Evolutionary conservation across 1,284 basidiomycete species (phyloP).

Genomic region (Apiotrichum gamsii): DNA sequence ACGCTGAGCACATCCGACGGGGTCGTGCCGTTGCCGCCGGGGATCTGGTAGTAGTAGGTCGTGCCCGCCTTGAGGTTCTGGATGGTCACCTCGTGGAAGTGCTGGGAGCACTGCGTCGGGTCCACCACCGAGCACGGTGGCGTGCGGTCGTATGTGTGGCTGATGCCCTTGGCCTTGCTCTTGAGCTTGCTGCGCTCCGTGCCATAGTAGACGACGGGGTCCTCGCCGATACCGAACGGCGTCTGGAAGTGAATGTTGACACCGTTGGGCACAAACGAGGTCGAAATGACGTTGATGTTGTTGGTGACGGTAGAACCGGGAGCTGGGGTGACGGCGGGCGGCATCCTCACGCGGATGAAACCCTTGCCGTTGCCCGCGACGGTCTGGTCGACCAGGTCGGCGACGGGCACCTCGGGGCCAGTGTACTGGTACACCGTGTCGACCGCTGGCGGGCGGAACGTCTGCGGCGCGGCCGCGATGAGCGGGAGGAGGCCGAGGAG

Average conservation of each 20-base stretch:
- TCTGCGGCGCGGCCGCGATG: not conserved
- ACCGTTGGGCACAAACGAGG: conserved; percentile 22
- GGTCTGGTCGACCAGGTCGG: conserved; percentile 25
- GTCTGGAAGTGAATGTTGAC: conserved; percentile 36
- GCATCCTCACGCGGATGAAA: conserved; percentile 22
- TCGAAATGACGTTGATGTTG: conserved; percentile 36
- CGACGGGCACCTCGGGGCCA: conserved; percentile 26
- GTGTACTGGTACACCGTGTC: conserved; percentile 22
- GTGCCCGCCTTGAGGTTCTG: conserved; percentile 15
- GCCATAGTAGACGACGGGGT: conserved; percentile 23
- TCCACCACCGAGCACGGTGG: conserved; percentile 25
- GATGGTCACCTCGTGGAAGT: conserved; percentile 32
- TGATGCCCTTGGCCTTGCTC: conserved; percentile 15
- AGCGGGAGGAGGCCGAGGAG: not conserved
- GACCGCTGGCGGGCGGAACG: not conserved
- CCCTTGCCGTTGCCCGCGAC: conserved; percentile 22
- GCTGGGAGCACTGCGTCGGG: conserved; percentile 30
- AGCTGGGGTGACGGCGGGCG: conserved; percentile 15
- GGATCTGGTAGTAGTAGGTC: conserved; percentile 31
- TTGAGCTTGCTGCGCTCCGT: conserved; percentile 12
- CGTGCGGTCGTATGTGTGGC: conserved; percentile 26
- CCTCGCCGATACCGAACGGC: conserved; percentile 26
- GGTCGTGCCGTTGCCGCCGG: conserved; percentile 31
- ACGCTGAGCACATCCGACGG: conserved; percentile 22
- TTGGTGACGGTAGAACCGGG: conserved; percentile 20